These are phyloP conservation scores for Jaapia argillacea DNA, from an alignment of 768 basidiomycete species.

Conservation along the genomic window DNA sequence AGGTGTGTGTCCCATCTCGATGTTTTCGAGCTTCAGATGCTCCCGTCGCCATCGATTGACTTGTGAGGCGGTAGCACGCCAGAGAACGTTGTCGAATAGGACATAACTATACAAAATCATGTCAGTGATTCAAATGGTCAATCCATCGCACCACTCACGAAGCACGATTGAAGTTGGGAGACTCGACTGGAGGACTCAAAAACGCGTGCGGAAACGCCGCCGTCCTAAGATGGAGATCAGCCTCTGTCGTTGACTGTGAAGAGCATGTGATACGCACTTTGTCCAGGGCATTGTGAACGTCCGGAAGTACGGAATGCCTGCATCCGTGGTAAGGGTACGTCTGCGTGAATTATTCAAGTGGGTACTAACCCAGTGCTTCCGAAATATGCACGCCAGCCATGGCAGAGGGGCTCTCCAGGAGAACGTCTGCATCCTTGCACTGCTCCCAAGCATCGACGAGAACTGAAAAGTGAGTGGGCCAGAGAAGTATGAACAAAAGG, in stretches of 20 bases:
- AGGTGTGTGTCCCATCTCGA: slow-evolving; percentile 49
- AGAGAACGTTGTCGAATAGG: slow-evolving; percentile 57
- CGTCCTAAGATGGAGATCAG: slow-evolving; percentile 28
- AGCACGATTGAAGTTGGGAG: slow-evolving; percentile 50
- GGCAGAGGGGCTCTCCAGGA: slow-evolving; percentile 57
- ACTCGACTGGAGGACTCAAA: slow-evolving; percentile 50
- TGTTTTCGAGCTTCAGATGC: slow-evolving; percentile 34
- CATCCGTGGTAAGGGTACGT: no score
- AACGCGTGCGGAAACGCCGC: slow-evolving; percentile 57
- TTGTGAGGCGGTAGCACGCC: slow-evolving; percentile 55
- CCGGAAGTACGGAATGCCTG: slow-evolving; percentile 39
- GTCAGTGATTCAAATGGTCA: neutral
- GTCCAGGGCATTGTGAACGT: slow-evolving; percentile 58
- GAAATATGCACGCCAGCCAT: slow-evolving; percentile 70
- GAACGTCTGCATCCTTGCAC: slow-evolving; percentile 54
- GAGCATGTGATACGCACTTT: no score
- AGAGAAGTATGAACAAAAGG: neutral
- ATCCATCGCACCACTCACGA: slow-evolving; percentile 34
- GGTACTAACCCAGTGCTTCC: slow-evolving; percentile 41
- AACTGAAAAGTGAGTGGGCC: slow-evolving; percentile 24
- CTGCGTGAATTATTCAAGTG: slow-evolving; percentile 13
- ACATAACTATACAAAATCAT: slow-evolving; percentile 31
- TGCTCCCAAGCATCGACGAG: slow-evolving; percentile 52
- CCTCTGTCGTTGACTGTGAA: no score
- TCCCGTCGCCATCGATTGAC: slow-evolving; percentile 58